phyloP scores from a whole-genome alignment of 129 eudicot genomes.

The Heracleum sosnowskyi region DNA sequence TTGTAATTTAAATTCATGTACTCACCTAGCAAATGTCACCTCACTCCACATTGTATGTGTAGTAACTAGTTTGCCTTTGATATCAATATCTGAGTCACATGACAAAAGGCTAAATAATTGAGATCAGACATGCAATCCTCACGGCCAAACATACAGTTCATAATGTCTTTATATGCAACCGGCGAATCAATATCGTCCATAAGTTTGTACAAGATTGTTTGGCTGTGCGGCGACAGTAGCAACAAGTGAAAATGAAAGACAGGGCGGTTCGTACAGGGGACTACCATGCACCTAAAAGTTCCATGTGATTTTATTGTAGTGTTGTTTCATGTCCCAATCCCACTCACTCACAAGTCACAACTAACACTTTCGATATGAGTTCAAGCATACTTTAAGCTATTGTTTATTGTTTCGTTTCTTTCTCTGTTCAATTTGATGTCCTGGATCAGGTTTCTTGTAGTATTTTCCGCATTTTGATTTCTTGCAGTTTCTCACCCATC shows the following conservation, averaged over 20 bases:
- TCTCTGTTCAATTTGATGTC: neutral
- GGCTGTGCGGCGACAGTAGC: neutral
- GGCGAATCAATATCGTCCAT: neutral
- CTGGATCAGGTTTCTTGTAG: neutral
- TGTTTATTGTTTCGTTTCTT: neutral
- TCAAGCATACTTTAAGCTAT: neutral
- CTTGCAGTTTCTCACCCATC: neutral
- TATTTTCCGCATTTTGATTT: neutral
- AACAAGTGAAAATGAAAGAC: neutral
- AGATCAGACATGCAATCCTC: neutral
- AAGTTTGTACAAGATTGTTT: slow-evolving; percentile 1
- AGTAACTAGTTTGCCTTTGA: neutral
- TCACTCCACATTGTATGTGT: neutral
- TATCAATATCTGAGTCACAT: neutral
- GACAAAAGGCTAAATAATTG: neutral
- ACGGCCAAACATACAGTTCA: neutral
- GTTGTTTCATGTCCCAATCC: neutral
- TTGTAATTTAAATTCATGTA: neutral
- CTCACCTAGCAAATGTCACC: neutral
- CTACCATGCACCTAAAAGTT: neutral
- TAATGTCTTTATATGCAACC: slow-evolving; percentile 4
- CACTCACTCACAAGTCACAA: neutral
- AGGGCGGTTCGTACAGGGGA: neutral
- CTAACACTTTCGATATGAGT: neutral
- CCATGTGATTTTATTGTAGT: slow-evolving; percentile 2